Conservation (phyloP, 2,329 filamentous ascomycete genomes). For the Exophiala dermatitidis region DNA sequence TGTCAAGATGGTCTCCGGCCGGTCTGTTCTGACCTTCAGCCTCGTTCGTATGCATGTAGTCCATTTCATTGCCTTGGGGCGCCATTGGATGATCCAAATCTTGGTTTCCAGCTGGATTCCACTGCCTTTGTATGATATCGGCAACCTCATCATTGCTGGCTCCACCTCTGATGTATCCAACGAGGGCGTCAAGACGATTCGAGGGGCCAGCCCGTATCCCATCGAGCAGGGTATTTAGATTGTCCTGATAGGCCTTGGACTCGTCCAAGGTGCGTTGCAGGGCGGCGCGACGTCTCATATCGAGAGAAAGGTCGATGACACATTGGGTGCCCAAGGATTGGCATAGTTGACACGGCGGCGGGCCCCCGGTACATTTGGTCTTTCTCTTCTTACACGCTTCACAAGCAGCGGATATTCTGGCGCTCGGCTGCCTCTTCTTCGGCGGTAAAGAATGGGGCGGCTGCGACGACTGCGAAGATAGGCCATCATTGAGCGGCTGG, state of each 20-base stretch:
- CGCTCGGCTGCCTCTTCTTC: constrained; percentile 11
- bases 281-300: constrained; percentile 21
- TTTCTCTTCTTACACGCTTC: constrained; percentile 24
- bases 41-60: background rate
- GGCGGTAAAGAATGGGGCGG: background rate
- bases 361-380: constrained; percentile 23
- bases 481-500: constrained; percentile 16
- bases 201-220: constrained; percentile 15
- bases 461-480: constrained; percentile 1
- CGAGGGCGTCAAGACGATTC: constrained; percentile 7
- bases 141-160: constrained; percentile 10
- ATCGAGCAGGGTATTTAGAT: constrained; percentile 14
- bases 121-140: constrained; percentile 2
- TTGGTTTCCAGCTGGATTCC: constrained; percentile 5
- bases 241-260: constrained; percentile 19
- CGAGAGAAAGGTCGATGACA: constrained; percentile 22
- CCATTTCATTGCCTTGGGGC: background rate
- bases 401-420: constrained; percentile 21
- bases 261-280: constrained; percentile 21
- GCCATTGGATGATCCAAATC: constrained; percentile 2
- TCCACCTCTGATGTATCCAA: constrained; percentile 7
- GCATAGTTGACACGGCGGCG: constrained; percentile 23
- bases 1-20: too few species aligned
- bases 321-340: constrained; percentile 18
- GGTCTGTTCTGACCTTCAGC: background rate